Evolutionary conservation across 257 asterid genomes (phyloP).

Genomic region (Solanum tarapatanum): DNA sequence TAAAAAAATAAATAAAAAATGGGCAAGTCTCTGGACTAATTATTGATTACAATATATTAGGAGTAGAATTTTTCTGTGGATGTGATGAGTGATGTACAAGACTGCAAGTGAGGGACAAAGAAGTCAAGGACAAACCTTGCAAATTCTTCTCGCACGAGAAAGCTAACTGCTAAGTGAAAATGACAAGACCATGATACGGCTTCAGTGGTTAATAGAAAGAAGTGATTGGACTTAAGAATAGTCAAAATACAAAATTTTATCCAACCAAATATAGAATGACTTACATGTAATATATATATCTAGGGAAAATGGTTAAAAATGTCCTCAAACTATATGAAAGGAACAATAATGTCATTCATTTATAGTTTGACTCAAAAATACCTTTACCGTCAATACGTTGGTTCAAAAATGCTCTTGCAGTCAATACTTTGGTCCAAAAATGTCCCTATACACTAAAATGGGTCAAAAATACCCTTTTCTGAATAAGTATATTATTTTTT

Average conservation of each 20-base stretch:
- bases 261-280: neutral
- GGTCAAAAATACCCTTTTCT: no score
- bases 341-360: no score
- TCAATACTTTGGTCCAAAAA: no score
- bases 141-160: neutral
- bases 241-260: neutral
- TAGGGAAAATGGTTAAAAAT: no score
- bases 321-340: no score
- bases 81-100: neutral
- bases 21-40: neutral
- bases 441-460: no score
- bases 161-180: neutral
- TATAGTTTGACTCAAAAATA: no score
- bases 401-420: no score
- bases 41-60: neutral
- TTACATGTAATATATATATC: neutral
- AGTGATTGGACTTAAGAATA: neutral
- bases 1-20: neutral
- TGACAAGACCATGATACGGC: neutral
- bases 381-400: accelerated
- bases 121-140: neutral
- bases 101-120: neutral
- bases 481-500: no score
- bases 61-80: neutral
- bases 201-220: neutral